Conservation (phyloP, 495 filamentous ascomycete species). For the Penicillium lividum region DNA sequence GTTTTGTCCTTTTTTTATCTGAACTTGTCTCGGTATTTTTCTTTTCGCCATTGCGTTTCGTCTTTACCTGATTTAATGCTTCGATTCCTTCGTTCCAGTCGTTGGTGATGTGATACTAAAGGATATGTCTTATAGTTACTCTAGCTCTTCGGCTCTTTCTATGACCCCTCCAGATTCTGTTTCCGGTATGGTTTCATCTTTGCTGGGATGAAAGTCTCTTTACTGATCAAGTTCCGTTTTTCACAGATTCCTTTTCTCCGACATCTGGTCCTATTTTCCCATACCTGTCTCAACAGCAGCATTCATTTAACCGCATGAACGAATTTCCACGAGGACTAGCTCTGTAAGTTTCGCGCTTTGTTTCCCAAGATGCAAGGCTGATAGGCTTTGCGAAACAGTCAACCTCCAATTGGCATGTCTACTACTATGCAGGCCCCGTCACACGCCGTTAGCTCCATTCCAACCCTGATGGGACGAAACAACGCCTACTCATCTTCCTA, state of each 20-base stretch:
- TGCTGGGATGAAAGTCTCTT: slow-evolving; percentile 1
- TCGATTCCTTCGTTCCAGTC: slow-evolving; percentile 7
- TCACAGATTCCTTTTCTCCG: slow-evolving; percentile 44
- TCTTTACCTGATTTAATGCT: slow-evolving; percentile 5
- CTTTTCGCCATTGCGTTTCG: slow-evolving; percentile 12
- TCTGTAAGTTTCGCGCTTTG: slow-evolving; percentile 37
- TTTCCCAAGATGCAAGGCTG: slow-evolving; percentile 12
- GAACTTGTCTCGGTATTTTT: slow-evolving; percentile 17
- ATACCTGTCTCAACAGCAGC: slow-evolving; percentile 32
- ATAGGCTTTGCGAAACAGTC: slow-evolving; percentile 28
- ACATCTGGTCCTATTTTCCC: slow-evolving; percentile 41
- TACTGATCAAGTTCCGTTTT: slow-evolving; percentile 21
- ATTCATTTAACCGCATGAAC: slow-evolving; percentile 44
- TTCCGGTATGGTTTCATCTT: slow-evolving; percentile 37
- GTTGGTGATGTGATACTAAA: slow-evolving; percentile 28
- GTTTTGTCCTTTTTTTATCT: slow-evolving; percentile 26
- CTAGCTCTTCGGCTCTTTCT: slow-evolving; percentile 41
- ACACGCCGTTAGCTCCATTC: slow-evolving; percentile 27
- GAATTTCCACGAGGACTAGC: slow-evolving; percentile 44
- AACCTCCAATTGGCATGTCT: slow-evolving; percentile 41
- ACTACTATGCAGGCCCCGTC: slow-evolving; percentile 33
- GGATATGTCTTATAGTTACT: slow-evolving; percentile 35
- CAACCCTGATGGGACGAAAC: slow-evolving; percentile 35
- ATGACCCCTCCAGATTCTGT: slow-evolving; percentile 52
- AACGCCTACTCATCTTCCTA: slow-evolving; percentile 41